Base-by-base conservation (phyloP, 768 basidiomycete species). In the Lentinula guzmanii region DNA sequence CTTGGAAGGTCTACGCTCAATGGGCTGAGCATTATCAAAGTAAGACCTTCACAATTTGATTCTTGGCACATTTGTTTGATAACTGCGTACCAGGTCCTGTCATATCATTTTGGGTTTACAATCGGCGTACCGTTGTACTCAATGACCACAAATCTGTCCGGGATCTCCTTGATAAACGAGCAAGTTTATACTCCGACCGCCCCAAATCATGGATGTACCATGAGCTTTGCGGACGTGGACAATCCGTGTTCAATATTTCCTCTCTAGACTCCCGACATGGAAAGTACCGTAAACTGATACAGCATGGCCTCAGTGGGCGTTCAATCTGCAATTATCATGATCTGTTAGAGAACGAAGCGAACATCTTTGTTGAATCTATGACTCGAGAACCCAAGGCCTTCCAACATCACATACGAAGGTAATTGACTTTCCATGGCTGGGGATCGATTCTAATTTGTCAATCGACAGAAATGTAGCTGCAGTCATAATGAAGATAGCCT, bases 121-220 rank as follows among this genome's bases (percentile, higher is more conserved):
- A 80, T 61, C 72, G 70, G n/a, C 71, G 70, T 21, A 71, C 80
- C 28, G 66, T 86, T 52, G 74, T 86, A 45, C 72, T 86, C 8
- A 86, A 84, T 68, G 76, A 75, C 52, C 71, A 72, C 51, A 65
- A 67, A 28, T 70, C 79, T 7, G 76, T 82, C 4, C 69, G 73
- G 54, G 77, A 83, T 33, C 74, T 87, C 4, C 75, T 87, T 7
- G 80, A 81, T 57, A 74, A 75, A 61, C 78, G 84, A 21, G 77
- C 82, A 33, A 70, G 69, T 48, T 78, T 80, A 37, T 86, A 86
- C 63, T 85, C 84, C 5, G 83, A 84, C 62, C 77, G 84, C 7
- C 84, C 83, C 2, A 71, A 71, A 56, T 72, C 71, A 5, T 75
- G 74, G 71, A 79, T 82, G 77, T 77, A 72, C 62, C 70, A 75